These are phyloP conservation scores for Cardamine occulta DNA, from an alignment of 345 rosid genomes.

Conservation along the genomic window DNA sequence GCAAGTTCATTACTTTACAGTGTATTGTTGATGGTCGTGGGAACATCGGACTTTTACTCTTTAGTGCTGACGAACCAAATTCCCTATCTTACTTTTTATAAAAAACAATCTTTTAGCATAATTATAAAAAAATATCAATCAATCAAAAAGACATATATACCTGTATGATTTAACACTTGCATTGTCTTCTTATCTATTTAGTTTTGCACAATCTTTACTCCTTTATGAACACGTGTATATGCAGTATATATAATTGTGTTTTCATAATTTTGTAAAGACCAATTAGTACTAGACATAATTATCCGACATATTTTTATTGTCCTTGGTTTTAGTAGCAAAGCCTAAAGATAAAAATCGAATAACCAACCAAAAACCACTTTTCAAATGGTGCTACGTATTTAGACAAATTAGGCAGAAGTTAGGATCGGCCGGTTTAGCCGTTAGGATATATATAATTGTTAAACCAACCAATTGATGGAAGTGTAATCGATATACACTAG, in stretches of 20 bases:
- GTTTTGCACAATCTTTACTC: not conserved
- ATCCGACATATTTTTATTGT: not conserved
- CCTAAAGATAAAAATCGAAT: conserved; percentile 7
- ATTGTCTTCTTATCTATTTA: not conserved
- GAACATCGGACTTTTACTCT: conserved; percentile 28
- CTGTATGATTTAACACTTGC: not conserved
- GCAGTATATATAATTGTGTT: conserved; percentile 1
- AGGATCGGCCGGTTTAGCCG: not conserved
- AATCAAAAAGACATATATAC: not conserved
- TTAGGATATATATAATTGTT: not conserved
- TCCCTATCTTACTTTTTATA: conserved; percentile 5
- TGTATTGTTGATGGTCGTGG: conserved; percentile 26
- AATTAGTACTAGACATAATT: not conserved
- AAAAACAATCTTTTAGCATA: not conserved
- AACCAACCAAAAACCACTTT: conserved; percentile 23
- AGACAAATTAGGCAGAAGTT: conserved; percentile 28
- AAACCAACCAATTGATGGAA: not conserved
- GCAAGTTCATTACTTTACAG: conserved; percentile 23
- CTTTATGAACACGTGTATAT: conserved; percentile 21
- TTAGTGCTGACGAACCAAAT: conserved; percentile 27
- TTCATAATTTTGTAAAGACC: not conserved
- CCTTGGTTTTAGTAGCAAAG: conserved; percentile 30
- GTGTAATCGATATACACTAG: no score
- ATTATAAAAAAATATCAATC: conserved; percentile 9
- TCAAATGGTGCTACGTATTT: conserved; percentile 15